Evolutionary conservation across 768 basidiomycete species (phyloP), one percentile per base, ranked within the genome.

Genomic region (Roridomyces roridus): DNA sequence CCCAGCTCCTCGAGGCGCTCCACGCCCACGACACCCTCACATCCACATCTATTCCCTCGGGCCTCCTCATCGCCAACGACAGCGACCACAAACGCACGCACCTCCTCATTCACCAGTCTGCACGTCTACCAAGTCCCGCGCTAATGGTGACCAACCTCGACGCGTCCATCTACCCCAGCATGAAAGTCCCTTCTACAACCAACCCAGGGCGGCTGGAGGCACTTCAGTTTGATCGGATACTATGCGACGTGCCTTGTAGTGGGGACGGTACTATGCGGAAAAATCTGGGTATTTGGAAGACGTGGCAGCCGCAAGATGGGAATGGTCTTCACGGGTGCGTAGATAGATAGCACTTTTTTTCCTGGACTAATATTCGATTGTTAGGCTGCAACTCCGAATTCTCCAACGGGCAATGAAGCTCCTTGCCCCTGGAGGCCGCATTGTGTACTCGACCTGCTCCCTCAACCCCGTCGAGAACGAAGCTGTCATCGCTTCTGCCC

Each of bases 381-480:
- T n/a, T 68, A 98, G 94, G 10, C 79, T 99, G 26, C 97, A 99
- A 69, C 78, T 94, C 36, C 89, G 97, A 18, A 98, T 99, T 63
- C 82, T 98, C 18, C 82, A 89, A 57, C 89, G 97, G 18, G 96
- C 89, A 1, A 97, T 99, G 92, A 86, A 88, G 52, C 82, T 98
- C 74, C 82, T 99, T 36, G 86, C 87, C 26, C 67, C 69, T 11
- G 84, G 87, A n/a, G 96, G 96, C 8, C 87, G 91, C 31, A 89
- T 98, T 59, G 96, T 98, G 17, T 99, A 98, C 70, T 98, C 97
- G 6, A 99, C 97, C 0, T 98, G 97, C 67, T 98, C 96, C 0
- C 78, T 98, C 62, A 98, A 98, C 70, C 97, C 97, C 1, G 82
- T 94, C 12, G 97, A 99, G 74, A 98, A 99, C 69, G 97, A 99